Evolutionary conservation across 176 grass and related monocot species (phyloP).

Genomic region (Musa schizocarpa): DNA sequence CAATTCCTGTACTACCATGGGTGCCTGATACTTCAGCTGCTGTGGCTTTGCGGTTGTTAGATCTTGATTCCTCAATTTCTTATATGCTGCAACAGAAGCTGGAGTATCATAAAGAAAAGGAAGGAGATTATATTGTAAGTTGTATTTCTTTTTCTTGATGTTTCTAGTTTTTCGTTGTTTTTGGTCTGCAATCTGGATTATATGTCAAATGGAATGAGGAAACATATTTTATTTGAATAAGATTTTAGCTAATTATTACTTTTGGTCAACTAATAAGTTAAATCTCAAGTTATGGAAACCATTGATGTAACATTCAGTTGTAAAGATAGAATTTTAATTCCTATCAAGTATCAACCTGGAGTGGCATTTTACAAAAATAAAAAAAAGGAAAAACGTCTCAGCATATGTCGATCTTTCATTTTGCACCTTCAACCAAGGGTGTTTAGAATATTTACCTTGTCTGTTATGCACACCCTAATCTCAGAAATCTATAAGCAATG

Average conservation of each 20-base stretch:
- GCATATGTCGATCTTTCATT: too few relatives aligned
- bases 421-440: too few relatives aligned
- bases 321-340: not conserved
- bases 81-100: conserved; percentile 43
- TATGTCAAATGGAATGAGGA: not conserved
- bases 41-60: conserved; percentile 70
- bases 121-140: conserved; percentile 59
- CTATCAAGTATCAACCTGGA: not conserved
- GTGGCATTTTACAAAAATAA: not conserved
- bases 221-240: too few relatives aligned
- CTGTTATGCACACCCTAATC: too few relatives aligned
- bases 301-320: too few relatives aligned
- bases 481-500: too few relatives aligned
- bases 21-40: conserved; percentile 65
- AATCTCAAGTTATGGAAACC: too few relatives aligned
- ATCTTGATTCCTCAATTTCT: conserved; percentile 65
- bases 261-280: too few relatives aligned
- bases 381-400: too few relatives aligned
- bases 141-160: not conserved
- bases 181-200: not conserved
- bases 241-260: too few relatives aligned
- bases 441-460: too few relatives aligned
- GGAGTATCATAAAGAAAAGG: conserved; percentile 45
- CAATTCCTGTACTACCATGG: conserved; percentile 66
- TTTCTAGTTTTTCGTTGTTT: conserved; percentile 20